Evolutionary conservation across 2,329 filamentous ascomycete species (phyloP), one percentile per base, ranked within the genome.

Genomic region (Neofusicoccum sp.): DNA sequence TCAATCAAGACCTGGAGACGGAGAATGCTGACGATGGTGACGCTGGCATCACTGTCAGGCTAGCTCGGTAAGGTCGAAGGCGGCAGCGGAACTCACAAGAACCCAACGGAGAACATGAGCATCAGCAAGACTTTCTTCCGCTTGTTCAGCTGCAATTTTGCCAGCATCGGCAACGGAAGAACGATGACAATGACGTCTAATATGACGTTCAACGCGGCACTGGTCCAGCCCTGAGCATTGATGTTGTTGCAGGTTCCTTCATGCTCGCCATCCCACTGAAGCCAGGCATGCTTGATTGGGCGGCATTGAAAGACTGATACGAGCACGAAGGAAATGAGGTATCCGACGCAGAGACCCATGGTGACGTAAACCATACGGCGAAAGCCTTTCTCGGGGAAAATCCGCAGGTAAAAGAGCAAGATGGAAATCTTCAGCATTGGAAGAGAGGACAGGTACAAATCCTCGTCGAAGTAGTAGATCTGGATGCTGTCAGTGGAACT

Each of bases 1-100:
- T 70, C 64, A 52, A 81, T 75, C n/a, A 82, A 72, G 6, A 76
- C 77, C 8, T 74, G 72, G 2, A 82, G 71, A 14, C 80, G 78
- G 31, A 82, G 68, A 48, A 79, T 74, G 60, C 76, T 78, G 50
- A 78, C 69, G 11, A 79, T 64, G 2, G 76, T 78, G 47, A 78
- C 75, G 59, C 75, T 78, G 43, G 39, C 77, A 8, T 2, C 3
- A 12, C 6, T 3, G 44, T 60, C 28, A 60, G 54, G 34, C 9
- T 39, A 9, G 6, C 8, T 6, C 5, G 2, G 28, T 12, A n/a
- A 4, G 5, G 12, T 1, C 11, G 22, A 29, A 5, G 16, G 12
- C 12, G 33, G 36, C 9, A 28, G 16, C 12, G 6, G 3, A n/a
- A 45, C 47, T 52, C 4, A 61, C 76, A 79, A 74, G 41, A 76